Base-by-base conservation (phyloP, 331 rosid genomes). In the Telfairia occidentalis region DNA sequence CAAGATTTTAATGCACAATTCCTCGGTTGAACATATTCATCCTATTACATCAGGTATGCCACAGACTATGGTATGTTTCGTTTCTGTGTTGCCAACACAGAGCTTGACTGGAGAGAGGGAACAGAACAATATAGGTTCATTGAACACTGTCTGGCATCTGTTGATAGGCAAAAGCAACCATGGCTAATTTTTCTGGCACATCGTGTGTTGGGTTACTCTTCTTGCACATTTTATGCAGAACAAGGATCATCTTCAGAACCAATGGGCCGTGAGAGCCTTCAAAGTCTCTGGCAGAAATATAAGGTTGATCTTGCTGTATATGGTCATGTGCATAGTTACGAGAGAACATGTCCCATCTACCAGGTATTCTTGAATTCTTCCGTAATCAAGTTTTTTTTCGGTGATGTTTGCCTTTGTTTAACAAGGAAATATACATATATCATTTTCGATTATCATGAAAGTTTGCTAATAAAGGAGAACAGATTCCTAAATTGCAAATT, bases 221-320 rank as follows among this genome's bases (percentile, higher is more conserved):
- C 98, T 66, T 85, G 83, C 40, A 81, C 77, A 76, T 84, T 80
- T 83, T 93, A 93, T 82, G 97, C 85, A 12, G 89, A 83, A 49
- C 94, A 93, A 69, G 98, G 97, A 48, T 89, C 98, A 15, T 93
- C 91, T 81, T 93, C 79, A 58, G 97, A 93, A 77, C 98, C 98
- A 73, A 93, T 93, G 96, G 97, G 97, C 3, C 85, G 90, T 77
- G 96, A 91, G 28, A 88, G 87, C 83, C 96, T 93, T 74, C 98
- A 91, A 81, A 86, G 78, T 71, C 89, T 91, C 23, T 89, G 97
- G 97, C 97, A 93, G 77, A 89, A 89, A 80, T 87, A 91, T 83
- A 89, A 88, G 87, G 97, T 91, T 38, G 98, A 93, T 78, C 78
- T 93, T 32, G 96, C 97, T 53, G 74, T 93, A 78, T 93, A 86